A percentile compares a stretch with the other conserved stretches of the same genome.
Conservation (phyloP, 305 asterid species). For the Nicotiana rustica region DNA sequence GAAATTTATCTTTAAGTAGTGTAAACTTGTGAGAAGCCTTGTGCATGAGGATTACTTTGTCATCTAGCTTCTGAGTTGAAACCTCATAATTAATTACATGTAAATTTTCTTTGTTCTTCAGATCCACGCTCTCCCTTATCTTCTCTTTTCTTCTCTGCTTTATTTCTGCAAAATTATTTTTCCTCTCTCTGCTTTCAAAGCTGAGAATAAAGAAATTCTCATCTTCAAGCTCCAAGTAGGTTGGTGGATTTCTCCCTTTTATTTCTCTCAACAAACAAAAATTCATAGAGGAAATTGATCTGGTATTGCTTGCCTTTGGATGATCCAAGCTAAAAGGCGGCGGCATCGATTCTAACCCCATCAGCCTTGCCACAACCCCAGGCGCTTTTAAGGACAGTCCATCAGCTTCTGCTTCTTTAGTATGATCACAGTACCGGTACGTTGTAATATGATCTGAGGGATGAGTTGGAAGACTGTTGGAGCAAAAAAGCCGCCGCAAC, state of each 20-base stretch:
- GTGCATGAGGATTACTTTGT: slow-evolving; percentile 14
- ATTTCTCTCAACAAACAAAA: slow-evolving; percentile 42
- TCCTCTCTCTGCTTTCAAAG: slow-evolving; percentile 57
- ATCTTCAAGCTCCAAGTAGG: slow-evolving; percentile 62
- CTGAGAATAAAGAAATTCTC: slow-evolving; percentile 70
- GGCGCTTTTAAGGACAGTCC: slow-evolving; percentile 38
- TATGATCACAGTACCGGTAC: too few relatives aligned
- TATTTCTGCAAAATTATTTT: slow-evolving; percentile 23
- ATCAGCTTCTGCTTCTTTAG: background rate
- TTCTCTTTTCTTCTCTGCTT: slow-evolving; percentile 32
- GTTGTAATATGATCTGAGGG: background rate
- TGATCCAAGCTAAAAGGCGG: slow-evolving; percentile 38
- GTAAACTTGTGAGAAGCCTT: slow-evolving; percentile 24
- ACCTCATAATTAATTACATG: too few relatives aligned
- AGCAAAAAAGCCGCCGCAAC: slow-evolving; percentile 66
- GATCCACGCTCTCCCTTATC: background rate
- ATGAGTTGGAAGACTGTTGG: slow-evolving; percentile 45
- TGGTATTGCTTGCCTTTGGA: background rate
- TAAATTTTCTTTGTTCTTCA: background rate
- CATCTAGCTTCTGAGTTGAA: background rate
- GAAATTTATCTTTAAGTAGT: slow-evolving; percentile 37
- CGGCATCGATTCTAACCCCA: slow-evolving; percentile 75
- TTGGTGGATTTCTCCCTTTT: slow-evolving; percentile 46
- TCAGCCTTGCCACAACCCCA: slow-evolving; percentile 65
- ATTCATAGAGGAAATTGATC: slow-evolving; percentile 37